A percentile compares a stretch with the other conserved stretches of the same genome.
Evolutionary conservation across 306 rosid species (phyloP).

Genomic region (Quercus cerris): DNA sequence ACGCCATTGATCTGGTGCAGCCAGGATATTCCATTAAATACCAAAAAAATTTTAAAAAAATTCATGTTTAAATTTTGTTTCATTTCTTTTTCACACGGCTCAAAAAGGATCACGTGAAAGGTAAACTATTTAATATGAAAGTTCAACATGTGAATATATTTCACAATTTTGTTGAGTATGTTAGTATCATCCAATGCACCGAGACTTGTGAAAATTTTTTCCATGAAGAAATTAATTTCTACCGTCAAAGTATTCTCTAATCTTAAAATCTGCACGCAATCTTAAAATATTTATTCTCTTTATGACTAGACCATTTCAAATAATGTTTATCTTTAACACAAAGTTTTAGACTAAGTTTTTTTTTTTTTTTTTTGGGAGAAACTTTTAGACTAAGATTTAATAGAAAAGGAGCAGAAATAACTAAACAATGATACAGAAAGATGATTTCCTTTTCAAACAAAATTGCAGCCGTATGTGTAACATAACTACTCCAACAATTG

Average conservation of each 20-base stretch:
- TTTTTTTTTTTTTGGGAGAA: neutral
- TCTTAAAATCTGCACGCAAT: neutral
- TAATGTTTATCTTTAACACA: neutral
- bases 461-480: too few relatives aligned
- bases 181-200: too few relatives aligned
- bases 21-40: neutral
- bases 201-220: too few relatives aligned
- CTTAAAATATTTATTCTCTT: neutral
- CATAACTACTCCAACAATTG: too few relatives aligned
- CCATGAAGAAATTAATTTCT: neutral
- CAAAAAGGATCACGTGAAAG: neutral
- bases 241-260: neutral
- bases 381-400: too few relatives aligned
- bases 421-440: too few relatives aligned
- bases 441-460: too few relatives aligned
- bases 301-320: neutral
- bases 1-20: neutral
- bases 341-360: neutral
- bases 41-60: neutral
- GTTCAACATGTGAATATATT: too few relatives aligned
- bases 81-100: neutral
- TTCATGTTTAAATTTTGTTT: neutral
- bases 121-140: too few relatives aligned
- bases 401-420: too few relatives aligned
- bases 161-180: too few relatives aligned